These are phyloP conservation scores for Bipolaris cookei DNA, from an alignment of 2,329 filamentous ascomycete genomes.

Conservation along the genomic window DNA sequence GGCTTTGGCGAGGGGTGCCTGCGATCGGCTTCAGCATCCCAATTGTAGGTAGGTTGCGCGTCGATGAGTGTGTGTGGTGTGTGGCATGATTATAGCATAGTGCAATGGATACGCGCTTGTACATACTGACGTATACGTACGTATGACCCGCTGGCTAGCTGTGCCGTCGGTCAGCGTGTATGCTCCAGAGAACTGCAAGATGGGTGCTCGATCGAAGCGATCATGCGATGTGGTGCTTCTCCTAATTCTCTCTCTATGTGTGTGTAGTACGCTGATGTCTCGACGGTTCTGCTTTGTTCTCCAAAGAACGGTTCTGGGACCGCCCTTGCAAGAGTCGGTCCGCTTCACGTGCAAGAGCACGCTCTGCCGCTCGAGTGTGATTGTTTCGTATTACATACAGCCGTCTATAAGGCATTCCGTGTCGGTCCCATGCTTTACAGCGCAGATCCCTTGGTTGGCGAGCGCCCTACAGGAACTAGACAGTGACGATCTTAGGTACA, in stretches of 20 bases:
- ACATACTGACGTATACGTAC: no score
- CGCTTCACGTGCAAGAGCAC: constrained; percentile 26
- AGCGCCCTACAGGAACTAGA: neutral
- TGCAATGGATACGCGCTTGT: no score
- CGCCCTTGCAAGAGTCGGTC: constrained; percentile 11
- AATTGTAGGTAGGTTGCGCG: no score
- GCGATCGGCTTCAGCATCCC: no score
- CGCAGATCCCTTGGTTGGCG: neutral
- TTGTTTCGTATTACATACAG: constrained; percentile 26
- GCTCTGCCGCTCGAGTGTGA: constrained; percentile 21
- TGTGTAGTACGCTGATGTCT: constrained; percentile 24
- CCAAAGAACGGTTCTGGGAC: constrained; percentile 18
- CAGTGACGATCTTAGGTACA: neutral
- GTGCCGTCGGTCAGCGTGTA: no score
- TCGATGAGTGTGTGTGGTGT: no score
- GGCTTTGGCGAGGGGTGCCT: no score
- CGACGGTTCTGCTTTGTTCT: constrained; percentile 19
- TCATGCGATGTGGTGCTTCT: constrained; percentile 2
- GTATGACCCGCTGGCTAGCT: no score
- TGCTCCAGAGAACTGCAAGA: no score
- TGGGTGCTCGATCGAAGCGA: neutral
- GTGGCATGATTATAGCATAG: no score
- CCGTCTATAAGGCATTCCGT: constrained; percentile 21
- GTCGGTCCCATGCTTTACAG: neutral
- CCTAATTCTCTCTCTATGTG: neutral